Evolutionary conservation across 768 basidiomycete genomes (phyloP), one percentile per base, ranked within the genome.

Genomic region (Kwoniella sp.): DNA sequence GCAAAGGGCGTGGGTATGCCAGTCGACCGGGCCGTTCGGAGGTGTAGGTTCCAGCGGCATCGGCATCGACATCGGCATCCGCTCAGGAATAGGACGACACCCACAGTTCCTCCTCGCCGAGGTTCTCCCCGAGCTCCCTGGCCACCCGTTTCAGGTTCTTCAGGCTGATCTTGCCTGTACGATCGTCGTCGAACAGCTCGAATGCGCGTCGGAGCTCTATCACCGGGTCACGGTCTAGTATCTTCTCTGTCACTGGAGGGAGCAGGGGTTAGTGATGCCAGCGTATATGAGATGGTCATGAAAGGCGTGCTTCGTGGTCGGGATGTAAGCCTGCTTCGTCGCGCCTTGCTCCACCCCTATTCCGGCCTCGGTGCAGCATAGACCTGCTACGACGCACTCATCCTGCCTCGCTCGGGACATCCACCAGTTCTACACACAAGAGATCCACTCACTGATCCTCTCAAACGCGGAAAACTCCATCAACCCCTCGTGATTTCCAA

Each of bases 201-300:
- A 99, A 99, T 1, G 95, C 95, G 46, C 93, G 82, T 59, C 88
- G 82, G 56, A 98, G 89, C 75, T 99, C 95, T 37, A 95, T 90
- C 81, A 88, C 85, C 12, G 95, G 95, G 76, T 99, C 93, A 52
- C 95, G 84, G 41, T 88, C 84, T 36, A 93, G 80, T 72, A 99
- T 90, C 63, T 85, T 82, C 63, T 93, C 88, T 74, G 86, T 89
- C 89, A 98, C 93, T 98, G 69, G 19, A 6, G 20, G 19, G 27
- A 17, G 3, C 11, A 15, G 37, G 3, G 31, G 9, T 8, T 8
- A 8, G 31, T 15, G 31, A 32, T 32, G n/a, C n/a, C n/a, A n/a
- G n/a, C n/a, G n/a, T 8, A n/a, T 20, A 42, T 19, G 26, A 8
- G 5, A 42, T 20, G 19, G 8, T 19, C 23, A 10, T 42, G n/a